Evolutionary conservation across 1,139 yeast species (phyloP).

Genomic region (Fermentozyma sake): DNA sequence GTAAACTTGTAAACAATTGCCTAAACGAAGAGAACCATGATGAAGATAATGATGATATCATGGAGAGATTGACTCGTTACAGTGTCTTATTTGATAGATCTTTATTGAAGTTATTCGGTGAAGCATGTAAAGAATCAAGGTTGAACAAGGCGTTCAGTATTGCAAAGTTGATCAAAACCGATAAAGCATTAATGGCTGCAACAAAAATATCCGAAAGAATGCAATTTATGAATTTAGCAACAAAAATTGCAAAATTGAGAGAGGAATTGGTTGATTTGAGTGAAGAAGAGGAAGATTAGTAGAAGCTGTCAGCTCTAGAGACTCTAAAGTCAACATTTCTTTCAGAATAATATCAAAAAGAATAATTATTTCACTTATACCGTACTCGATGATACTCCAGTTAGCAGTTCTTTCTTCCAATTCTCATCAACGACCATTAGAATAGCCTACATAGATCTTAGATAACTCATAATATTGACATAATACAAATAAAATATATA

Average conservation of each 20-base stretch:
- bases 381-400: too few relatives aligned
- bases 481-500: background rate
- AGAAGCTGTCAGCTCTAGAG: too few relatives aligned
- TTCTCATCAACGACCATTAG: background rate
- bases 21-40: constrained; percentile 27
- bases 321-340: too few relatives aligned
- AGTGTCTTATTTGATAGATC: constrained; percentile 65
- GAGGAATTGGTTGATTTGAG: constrained; percentile 41
- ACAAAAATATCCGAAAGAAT: constrained; percentile 77
- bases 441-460: background rate
- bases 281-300: constrained; percentile 13
- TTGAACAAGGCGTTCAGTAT: constrained; percentile 65
- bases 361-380: too few relatives aligned
- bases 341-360: too few relatives aligned
- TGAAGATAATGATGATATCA: constrained; percentile 34
- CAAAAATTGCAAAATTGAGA: constrained; percentile 60
- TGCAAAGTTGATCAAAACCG: constrained; percentile 65
- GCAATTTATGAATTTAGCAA: constrained; percentile 61
- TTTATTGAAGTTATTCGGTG: constrained; percentile 69
- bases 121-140: constrained; percentile 66
- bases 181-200: constrained; percentile 81
- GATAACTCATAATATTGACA: background rate
- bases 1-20: constrained; percentile 45
- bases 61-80: constrained; percentile 47
- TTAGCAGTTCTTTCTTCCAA: too few relatives aligned